These are phyloP conservation scores for Sphaerulina musiva DNA, from an alignment of 2,329 filamentous ascomycete species.

Conservation along the genomic window DNA sequence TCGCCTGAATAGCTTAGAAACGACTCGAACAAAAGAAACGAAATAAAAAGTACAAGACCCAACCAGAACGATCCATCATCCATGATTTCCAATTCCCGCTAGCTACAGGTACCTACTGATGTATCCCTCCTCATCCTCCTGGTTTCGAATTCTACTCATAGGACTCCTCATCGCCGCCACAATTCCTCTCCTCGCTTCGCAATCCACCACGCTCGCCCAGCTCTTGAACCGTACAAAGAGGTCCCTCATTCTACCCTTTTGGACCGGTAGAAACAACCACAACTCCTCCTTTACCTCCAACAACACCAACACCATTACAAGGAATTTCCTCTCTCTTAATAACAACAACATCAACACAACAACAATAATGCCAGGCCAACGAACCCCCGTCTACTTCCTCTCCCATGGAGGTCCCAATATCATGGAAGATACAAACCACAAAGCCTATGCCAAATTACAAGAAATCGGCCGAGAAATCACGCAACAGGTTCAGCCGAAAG, in stretches of 20 bases:
- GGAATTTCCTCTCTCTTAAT: no score
- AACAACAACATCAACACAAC: not conserved
- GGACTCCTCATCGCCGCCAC: conserved; percentile 13
- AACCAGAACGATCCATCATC: not conserved
- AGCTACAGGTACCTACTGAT: not conserved
- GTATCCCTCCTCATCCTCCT: conserved; percentile 8
- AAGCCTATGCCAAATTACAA: conserved; percentile 59
- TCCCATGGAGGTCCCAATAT: conserved; percentile 50
- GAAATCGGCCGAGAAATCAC: conserved; percentile 65
- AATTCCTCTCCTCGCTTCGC: conserved; percentile 1
- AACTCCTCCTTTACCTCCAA: no score
- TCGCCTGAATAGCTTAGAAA: not conserved
- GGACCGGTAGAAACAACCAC: not conserved
- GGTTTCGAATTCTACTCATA: conserved; percentile 16
- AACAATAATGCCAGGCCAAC: conserved; percentile 13
- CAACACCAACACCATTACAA: not conserved
- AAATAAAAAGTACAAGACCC: no score
- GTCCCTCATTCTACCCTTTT: no score
- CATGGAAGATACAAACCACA: conserved; percentile 62
- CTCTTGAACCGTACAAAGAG: not conserved
- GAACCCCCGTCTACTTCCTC: conserved; percentile 49
- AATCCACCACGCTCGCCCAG: not conserved
- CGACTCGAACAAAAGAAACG: no score
- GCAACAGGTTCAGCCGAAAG: conserved; percentile 60
- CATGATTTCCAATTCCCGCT: not conserved